Evolutionary conservation across 345 rosid genomes (phyloP).

Genomic region (Bruguiera gymnorhiza): DNA sequence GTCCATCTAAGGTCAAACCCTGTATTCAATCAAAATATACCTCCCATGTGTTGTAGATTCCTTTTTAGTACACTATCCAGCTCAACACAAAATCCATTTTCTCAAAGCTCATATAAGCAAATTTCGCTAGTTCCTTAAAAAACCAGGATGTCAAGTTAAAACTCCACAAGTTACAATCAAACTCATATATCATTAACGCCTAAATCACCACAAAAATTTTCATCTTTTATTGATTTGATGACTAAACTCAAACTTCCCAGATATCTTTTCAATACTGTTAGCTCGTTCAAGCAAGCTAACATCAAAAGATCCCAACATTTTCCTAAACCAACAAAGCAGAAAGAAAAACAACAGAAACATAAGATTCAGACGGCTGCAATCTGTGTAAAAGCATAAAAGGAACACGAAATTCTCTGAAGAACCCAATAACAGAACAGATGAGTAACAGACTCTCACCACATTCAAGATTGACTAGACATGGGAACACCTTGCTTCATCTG

Average conservation of each 20-base stretch:
- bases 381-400: neutral
- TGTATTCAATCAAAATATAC: neutral
- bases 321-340: neutral
- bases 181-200: slow-evolving; percentile 1
- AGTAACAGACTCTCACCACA: slow-evolving; percentile 26
- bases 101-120: neutral
- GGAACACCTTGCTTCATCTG: slow-evolving; percentile 17
- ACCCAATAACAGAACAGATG: slow-evolving; percentile 2
- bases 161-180: neutral
- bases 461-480: slow-evolving; percentile 13
- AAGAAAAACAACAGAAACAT: slow-evolving; percentile 3
- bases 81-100: neutral
- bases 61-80: neutral
- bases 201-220: neutral
- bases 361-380: neutral
- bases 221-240: slow-evolving; percentile 10
- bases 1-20: slow-evolving; percentile 14
- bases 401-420: neutral
- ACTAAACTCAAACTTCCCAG: slow-evolving; percentile 14
- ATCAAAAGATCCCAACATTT: slow-evolving; percentile 12
- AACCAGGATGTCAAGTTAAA: slow-evolving; percentile 1
- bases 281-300: slow-evolving; percentile 11
- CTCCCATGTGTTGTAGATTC: neutral
- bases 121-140: neutral
- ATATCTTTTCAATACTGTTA: slow-evolving; percentile 13